Percentiles rank a stretch among this genome's conserved stretches.
phyloP scores from a whole-genome alignment of 768 basidiomycete species.

The Suillus weaverae region DNA sequence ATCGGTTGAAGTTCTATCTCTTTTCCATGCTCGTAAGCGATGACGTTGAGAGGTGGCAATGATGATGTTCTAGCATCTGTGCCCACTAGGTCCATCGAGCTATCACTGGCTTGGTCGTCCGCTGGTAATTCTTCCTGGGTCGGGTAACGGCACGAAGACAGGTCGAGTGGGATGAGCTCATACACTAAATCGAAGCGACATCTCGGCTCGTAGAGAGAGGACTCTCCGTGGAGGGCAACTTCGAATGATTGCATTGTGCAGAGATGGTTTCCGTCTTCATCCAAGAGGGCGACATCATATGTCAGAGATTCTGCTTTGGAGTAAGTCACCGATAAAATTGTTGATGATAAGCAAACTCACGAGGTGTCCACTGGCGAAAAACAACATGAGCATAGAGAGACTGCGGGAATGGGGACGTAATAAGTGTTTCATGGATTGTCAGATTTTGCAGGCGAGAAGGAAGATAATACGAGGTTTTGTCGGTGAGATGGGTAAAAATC shows the following conservation, averaged over 20 bases:
- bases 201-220: background rate
- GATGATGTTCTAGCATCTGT: background rate
- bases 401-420: background rate
- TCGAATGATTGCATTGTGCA: constrained; percentile 1
- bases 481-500: background rate
- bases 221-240: background rate
- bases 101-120: background rate
- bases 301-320: background rate
- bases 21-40: background rate
- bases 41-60: background rate
- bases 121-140: background rate
- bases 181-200: background rate
- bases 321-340: background rate
- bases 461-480: constrained; percentile 4
- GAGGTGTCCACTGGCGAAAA: constrained; percentile 5
- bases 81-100: background rate
- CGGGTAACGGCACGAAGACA: background rate
- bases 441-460: constrained; percentile 4
- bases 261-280: background rate
- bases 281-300: background rate
- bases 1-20: background rate
- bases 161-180: background rate
- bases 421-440: background rate
- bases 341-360: background rate
- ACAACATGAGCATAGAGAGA: constrained; percentile 1